Base-by-base conservation (phyloP, 345 rosid genomes). In the Aquilaria yunnanensis region DNA sequence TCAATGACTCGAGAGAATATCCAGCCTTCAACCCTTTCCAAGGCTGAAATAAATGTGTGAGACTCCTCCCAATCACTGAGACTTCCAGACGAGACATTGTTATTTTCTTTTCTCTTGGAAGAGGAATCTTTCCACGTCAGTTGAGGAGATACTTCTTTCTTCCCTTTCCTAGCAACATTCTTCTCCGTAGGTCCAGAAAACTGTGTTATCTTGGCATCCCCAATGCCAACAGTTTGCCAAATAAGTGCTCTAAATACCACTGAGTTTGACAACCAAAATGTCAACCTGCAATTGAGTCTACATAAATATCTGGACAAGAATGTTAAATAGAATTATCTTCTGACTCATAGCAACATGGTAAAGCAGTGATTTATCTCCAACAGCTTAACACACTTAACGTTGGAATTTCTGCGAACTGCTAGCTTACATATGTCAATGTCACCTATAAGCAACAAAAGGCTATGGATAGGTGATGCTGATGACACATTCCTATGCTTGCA, bases 21-120 rank as follows among this genome's bases (percentile, higher is more conserved):
- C 98, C 97, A 93, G 67, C 86, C 82, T 85, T 93, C 97, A 71
- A 93, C 81, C 77, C 73, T 89, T 80, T 89, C 92, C 34, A 93
- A 81, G 33, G 94, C 90, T 52, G 76, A 71, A 65, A 66, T 70
- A 64, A 93, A 83, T 54, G 79, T 66, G 57, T 12, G 54, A 32
- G 89, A 88, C 70, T 85, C 82, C 54, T 87, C 85, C 92, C 86
- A 81, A 50, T 84, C 82, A 62, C 77, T 62, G 56, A 61, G 66
- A 59, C 73, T 67, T 65, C 71, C 73, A 56, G 1, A 30, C 34
- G 48, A 16, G 30, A 4, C 59, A 68, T 55, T 74, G 68, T 51
- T 73, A 58, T 56, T 75, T 45, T 67, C 84, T 68, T 84, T 80
- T 77, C 67, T 77, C 51, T 55, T 49, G 47, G 79, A 62, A 67